Evolutionary conservation across 2,329 filamentous ascomycete species (phyloP).

Genomic region (Aspergillus fructus): DNA sequence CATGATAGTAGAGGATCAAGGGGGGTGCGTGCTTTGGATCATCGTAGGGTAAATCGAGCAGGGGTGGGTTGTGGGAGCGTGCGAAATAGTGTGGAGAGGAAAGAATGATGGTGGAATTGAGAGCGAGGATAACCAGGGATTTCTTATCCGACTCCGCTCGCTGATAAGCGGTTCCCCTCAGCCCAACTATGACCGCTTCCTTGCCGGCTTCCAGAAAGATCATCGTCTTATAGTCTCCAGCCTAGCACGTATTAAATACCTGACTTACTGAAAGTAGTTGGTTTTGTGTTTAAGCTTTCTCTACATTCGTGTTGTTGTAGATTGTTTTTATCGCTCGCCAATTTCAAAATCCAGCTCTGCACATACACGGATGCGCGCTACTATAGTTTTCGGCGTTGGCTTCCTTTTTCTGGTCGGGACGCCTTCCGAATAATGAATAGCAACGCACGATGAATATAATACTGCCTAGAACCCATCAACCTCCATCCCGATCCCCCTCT

Average conservation of each 20-base stretch:
- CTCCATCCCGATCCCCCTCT: conserved; percentile 32
- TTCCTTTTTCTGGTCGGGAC: too few species aligned
- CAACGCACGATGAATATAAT: too few species aligned
- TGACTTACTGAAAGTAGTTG: too few species aligned
- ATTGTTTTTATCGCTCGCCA: too few species aligned
- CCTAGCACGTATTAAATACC: too few species aligned
- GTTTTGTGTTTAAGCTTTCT: too few species aligned
- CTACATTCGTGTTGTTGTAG: too few species aligned
- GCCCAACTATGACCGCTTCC: not conserved
- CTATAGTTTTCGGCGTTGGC: too few species aligned
- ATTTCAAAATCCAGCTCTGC: too few species aligned
- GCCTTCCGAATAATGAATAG: too few species aligned
- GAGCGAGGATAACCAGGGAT: not conserved
- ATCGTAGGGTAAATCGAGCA: conserved; percentile 22
- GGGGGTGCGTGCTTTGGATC: conserved; percentile 23
- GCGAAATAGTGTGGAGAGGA: not conserved
- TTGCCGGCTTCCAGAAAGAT: not conserved
- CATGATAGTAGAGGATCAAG: conserved; percentile 30
- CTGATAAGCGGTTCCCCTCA: conserved; percentile 11
- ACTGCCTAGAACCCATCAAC: conserved; percentile 37
- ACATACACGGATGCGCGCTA: too few species aligned
- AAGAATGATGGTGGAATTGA: not conserved
- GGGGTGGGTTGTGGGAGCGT: not conserved
- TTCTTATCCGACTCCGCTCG: conserved; percentile 9
- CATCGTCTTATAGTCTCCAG: too few species aligned